Evolutionary conservation across 192 early-diverging fungal species (phyloP).

Genomic region (Coemansia asiatica): DNA sequence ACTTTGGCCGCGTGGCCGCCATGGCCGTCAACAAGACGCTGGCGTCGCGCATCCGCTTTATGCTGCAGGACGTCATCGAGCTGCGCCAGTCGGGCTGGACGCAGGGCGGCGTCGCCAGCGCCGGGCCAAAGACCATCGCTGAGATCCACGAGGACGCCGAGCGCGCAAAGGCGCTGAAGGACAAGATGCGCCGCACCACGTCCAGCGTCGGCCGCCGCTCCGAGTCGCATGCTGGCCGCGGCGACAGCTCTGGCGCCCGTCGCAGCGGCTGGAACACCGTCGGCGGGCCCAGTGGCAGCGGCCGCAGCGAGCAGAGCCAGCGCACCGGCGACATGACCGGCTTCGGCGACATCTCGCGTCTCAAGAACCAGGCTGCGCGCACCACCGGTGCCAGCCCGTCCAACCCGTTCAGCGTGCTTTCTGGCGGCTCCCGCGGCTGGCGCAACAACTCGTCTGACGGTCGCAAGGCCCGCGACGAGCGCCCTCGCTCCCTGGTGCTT

Average conservation of each 20-base stretch:
- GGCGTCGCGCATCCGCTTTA: conserved; percentile 88
- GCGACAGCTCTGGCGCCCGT: conserved; percentile 63
- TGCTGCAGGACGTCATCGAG: conserved; percentile 87
- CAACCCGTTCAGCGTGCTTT: conserved; percentile 49
- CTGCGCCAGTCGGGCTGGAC: conserved; percentile 78
- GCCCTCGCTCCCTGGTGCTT: conserved; percentile 16
- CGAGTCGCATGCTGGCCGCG: conserved; percentile 61
- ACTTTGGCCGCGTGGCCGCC: conserved; percentile 81
- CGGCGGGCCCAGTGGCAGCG: conserved; percentile 75
- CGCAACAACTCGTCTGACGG: conserved; percentile 50
- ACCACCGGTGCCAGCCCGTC: conserved; percentile 28
- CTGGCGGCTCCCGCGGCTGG: conserved; percentile 55
- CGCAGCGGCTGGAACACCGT: conserved; percentile 53
- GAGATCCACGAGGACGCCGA: conserved; percentile 82
- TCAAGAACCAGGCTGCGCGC: conserved; percentile 42
- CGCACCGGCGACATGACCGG: conserved; percentile 69
- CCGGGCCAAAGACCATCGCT: conserved; percentile 88
- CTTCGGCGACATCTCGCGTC: conserved; percentile 72
- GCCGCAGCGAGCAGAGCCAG: conserved; percentile 53
- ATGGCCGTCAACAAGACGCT: conserved; percentile 70
- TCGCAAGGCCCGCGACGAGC: conserved; percentile 41
- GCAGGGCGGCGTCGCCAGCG: conserved; percentile 53
- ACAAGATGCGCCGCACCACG: conserved; percentile 64
- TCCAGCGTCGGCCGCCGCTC: conserved; percentile 61
- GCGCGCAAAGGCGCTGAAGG: conserved; percentile 72